A percentile compares a stretch with the other conserved stretches of the same genome.
These are phyloP conservation scores for Perkinsus olseni DNA, from an alignment of 169 alveolate genomes.

Conservation along the genomic window DNA sequence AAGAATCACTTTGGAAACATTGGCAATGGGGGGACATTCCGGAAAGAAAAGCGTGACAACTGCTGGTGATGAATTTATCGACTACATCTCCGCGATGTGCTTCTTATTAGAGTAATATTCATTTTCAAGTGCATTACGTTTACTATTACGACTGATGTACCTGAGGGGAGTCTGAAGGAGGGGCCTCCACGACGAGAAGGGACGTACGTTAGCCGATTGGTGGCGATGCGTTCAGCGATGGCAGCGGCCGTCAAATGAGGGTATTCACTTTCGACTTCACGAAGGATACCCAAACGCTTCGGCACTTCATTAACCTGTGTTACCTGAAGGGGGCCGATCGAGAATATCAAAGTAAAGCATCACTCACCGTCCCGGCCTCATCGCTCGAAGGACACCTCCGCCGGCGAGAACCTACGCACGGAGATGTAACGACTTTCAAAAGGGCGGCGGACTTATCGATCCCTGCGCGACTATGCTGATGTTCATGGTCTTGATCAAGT, in stretches of 20 bases:
- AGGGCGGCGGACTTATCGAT: conserved; percentile 31
- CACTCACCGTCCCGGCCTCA: background rate
- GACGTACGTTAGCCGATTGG: background rate
- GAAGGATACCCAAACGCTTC: background rate
- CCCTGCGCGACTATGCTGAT: conserved; percentile 47
- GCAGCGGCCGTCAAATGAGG: background rate
- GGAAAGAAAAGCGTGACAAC: too few species aligned
- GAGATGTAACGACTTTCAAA: background rate
- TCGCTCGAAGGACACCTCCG: background rate
- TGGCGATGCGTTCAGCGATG: background rate
- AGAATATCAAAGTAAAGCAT: background rate
- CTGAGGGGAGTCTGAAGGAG: background rate
- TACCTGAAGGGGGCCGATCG: background rate
- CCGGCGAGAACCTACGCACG: background rate
- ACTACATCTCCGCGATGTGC: background rate
- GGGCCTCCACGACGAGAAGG: background rate
- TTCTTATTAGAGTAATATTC: background rate
- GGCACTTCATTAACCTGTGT: background rate
- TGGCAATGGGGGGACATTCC: too few species aligned
- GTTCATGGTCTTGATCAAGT: conserved; percentile 52
- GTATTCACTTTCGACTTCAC: background rate
- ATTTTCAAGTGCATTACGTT: background rate
- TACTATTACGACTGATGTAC: background rate
- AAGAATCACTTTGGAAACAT: too few species aligned
- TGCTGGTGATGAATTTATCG: too few species aligned